Conservation (phyloP, 768 basidiomycete genomes). For the Leccinum subgranulosum region DNA sequence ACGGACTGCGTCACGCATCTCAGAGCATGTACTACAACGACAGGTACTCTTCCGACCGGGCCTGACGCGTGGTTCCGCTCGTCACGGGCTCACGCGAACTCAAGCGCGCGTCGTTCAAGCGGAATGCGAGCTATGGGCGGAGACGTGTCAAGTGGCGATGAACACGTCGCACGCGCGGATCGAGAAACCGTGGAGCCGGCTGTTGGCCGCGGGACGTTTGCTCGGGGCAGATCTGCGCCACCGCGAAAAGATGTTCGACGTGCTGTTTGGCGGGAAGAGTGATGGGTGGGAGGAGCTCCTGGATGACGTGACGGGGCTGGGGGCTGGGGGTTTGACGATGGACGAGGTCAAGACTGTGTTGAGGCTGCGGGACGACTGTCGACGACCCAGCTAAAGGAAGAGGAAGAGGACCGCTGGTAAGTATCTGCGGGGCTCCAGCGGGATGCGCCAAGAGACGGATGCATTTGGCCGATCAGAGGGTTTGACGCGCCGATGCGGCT, state of each 20-base stretch:
- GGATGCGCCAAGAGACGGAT: neutral
- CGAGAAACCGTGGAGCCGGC: constrained; percentile 72
- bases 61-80: constrained; percentile 39
- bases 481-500: neutral
- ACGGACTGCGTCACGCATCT: constrained; percentile 62
- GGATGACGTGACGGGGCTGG: constrained; percentile 48
- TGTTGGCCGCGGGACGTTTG: constrained; percentile 69
- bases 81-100: constrained; percentile 16
- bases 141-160: constrained; percentile 67
- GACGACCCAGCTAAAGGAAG: constrained; percentile 5
- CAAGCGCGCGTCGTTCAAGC: constrained; percentile 63
- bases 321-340: constrained; percentile 57
- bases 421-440: neutral
- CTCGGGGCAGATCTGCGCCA: constrained; percentile 49
- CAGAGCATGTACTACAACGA: constrained; percentile 80
- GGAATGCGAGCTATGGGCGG: constrained; percentile 82
- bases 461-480: no score
- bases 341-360: constrained; percentile 61
- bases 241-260: constrained; percentile 30
- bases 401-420: neutral
- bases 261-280: constrained; percentile 14
- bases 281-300: constrained; percentile 51
- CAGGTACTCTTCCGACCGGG: constrained; percentile 76
- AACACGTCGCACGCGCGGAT: constrained; percentile 45
- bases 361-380: constrained; percentile 42